phyloP scores from a whole-genome alignment of 1,284 basidiomycete species.

The Rhodotorula sp. region DNA sequence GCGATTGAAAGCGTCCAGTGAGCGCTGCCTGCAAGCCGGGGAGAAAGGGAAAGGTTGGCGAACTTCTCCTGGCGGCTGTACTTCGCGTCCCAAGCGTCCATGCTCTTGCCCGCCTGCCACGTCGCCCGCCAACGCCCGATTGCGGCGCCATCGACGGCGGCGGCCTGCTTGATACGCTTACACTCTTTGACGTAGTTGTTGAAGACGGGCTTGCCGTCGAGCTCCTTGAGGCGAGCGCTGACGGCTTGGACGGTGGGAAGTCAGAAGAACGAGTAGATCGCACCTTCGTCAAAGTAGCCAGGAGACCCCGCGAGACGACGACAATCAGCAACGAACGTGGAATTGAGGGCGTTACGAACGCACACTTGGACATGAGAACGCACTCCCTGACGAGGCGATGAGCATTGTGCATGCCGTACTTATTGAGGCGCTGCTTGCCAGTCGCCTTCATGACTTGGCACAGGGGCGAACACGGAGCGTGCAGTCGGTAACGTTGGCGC shows the following conservation, averaged over 20 bases:
- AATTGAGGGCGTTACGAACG: not conserved
- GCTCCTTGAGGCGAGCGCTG: not conserved
- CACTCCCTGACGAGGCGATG: not conserved
- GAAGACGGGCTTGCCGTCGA: conserved; percentile 6
- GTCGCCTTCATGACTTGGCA: conserved; percentile 13
- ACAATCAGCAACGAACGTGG: too few species aligned
- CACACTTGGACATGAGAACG: conserved; percentile 4
- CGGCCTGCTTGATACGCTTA: not conserved
- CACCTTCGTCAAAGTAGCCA: not conserved
- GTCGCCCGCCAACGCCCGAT: conserved; percentile 5
- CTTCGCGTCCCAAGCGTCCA: not conserved
- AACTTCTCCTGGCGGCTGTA: not conserved
- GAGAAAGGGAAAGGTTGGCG: not conserved
- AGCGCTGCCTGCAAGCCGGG: not conserved
- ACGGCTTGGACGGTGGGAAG: not conserved
- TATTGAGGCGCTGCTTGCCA: not conserved
- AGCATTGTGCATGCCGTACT: not conserved
- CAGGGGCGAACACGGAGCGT: conserved; percentile 10
- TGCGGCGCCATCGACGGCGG: not conserved
- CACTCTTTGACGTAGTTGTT: not conserved
- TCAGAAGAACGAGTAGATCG: conserved; percentile 6
- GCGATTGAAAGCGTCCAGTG: not conserved
- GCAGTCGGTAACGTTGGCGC: conserved; percentile 15
- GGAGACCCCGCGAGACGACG: not conserved
- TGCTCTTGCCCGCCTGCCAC: not conserved